Evolutionary conservation across 208 protist genomes (phyloP), one percentile per base, ranked within the genome.

Genomic region (Endotrypanum monterogeii): DNA sequence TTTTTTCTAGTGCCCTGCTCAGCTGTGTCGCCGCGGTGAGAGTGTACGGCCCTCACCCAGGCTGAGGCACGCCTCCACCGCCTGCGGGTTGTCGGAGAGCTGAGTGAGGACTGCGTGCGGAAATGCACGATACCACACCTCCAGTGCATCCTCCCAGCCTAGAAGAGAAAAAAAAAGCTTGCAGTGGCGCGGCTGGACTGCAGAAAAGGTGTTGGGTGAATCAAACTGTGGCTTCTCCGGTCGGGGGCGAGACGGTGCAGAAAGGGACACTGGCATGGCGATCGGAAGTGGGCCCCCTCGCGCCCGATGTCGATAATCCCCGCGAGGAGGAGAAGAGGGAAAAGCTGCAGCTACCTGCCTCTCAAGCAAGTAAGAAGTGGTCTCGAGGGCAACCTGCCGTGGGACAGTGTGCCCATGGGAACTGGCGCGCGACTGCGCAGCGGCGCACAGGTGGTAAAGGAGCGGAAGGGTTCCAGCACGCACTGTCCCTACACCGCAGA

Each of bases 81-180:
- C 86, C 11, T 67, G 78, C 32, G 86, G 75, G 58, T 82, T 77
- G 11, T 25, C 6, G 30, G 81, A 37, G 23, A 91, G 79, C 35
- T 76, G 73, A 7, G 66, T 32, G 39, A 88, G 62, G n/a, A 84
- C 78, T 28, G 65, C 72, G 39, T 73, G 62, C 0, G 86, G 86
- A 55, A 82, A 83, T 44, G 70, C 69, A 7, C 23, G 35, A 65
- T 82, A 88, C 86, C 86, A 91, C 41, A 88, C 56, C 55, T 60
- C 48, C 54, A 91, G 50, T 20, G 65, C 79, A 11, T 65, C 73
- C 67, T 88, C 83, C 86, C 86, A 91, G 2, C 86, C 86, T 58
- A 91, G 82, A n/a, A 91, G 57, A 1, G 61, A 73, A 18, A 79
- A 73, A 67, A 79, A 91, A 25, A 83, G 67, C 11, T 70, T 30